Conservation (phyloP, 176 grass and related monocot genomes). For the Poa pratensis region DNA sequence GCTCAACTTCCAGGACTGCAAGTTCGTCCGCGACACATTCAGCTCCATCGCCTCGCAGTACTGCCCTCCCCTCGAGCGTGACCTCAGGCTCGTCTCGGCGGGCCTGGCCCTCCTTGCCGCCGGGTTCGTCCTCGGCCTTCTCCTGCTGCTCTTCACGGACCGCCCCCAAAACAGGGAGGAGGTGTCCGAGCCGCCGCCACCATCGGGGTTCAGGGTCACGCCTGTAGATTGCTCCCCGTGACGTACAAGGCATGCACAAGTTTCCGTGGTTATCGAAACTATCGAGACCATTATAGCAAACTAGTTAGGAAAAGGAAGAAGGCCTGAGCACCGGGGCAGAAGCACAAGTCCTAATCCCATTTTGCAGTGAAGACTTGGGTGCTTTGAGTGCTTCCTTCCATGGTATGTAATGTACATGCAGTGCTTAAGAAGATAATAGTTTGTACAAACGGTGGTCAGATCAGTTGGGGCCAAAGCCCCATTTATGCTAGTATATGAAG, state of each 20-base stretch:
- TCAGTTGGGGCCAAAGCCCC: neutral
- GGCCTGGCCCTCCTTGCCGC: constrained; percentile 64
- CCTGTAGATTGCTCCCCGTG: constrained; percentile 41
- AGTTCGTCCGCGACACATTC: constrained; percentile 83
- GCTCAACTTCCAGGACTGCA: constrained; percentile 91
- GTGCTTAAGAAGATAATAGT: constrained; percentile 23
- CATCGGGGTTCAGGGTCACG: constrained; percentile 42
- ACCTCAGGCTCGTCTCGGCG: constrained; percentile 56
- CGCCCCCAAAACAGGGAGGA: constrained; percentile 78
- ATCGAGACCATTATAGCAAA: constrained; percentile 33
- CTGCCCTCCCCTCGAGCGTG: constrained; percentile 55
- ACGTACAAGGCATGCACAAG: neutral
- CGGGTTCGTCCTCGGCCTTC: constrained; percentile 53
- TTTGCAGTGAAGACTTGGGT: constrained; percentile 41
- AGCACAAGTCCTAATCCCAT: constrained; percentile 35
- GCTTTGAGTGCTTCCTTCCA: constrained; percentile 18
- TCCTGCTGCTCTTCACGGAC: constrained; percentile 80
- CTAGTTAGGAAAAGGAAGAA: constrained; percentile 29
- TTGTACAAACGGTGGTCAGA: neutral
- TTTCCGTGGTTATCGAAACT: constrained; percentile 10
- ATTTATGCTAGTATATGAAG: neutral
- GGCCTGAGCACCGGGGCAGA: constrained; percentile 30
- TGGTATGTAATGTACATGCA: neutral
- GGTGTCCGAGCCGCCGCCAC: constrained; percentile 56
- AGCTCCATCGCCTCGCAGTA: constrained; percentile 59